Conservation (phyloP, 805 yeast genomes). For the Starmera dryadoides region DNA sequence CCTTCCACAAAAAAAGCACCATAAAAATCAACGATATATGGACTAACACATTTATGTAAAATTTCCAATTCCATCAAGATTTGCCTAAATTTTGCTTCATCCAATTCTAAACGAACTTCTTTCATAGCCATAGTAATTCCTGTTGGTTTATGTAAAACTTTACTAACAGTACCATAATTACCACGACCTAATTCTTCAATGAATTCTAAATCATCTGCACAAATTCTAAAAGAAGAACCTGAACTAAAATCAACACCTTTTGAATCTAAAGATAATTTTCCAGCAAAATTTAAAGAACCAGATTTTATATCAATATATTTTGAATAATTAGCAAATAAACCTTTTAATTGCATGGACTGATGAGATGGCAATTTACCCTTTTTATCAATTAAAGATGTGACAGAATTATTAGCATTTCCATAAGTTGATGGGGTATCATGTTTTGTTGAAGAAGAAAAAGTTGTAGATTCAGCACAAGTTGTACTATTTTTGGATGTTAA, state of each 20-base stretch:
- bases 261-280: slow-evolving; percentile 87
- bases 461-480: neutral
- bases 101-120: slow-evolving; percentile 88
- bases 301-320: slow-evolving; percentile 87
- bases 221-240: slow-evolving; percentile 81
- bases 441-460: neutral
- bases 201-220: slow-evolving; percentile 75
- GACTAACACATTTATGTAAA: slow-evolving; percentile 83
- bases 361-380: slow-evolving; percentile 16
- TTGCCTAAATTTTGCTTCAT: slow-evolving; percentile 89
- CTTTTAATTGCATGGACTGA: slow-evolving; percentile 31
- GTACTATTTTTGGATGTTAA: neutral
- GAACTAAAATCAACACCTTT: slow-evolving; percentile 86
- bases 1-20: slow-evolving; percentile 98
- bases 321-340: slow-evolving; percentile 76
- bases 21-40: slow-evolving; percentile 89
- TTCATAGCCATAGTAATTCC: slow-evolving; percentile 95
- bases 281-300: slow-evolving; percentile 87
- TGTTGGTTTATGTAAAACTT: slow-evolving; percentile 89
- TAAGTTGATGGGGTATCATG: neutral
- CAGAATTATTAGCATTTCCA: slow-evolving; percentile 7
- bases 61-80: slow-evolving; percentile 95
- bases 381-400: slow-evolving; percentile 16
- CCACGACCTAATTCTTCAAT: slow-evolving; percentile 91
- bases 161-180: slow-evolving; percentile 92